phyloP scores from a whole-genome alignment of 1,284 basidiomycete genomes.

The Cystobasidium slooffiae region DNA sequence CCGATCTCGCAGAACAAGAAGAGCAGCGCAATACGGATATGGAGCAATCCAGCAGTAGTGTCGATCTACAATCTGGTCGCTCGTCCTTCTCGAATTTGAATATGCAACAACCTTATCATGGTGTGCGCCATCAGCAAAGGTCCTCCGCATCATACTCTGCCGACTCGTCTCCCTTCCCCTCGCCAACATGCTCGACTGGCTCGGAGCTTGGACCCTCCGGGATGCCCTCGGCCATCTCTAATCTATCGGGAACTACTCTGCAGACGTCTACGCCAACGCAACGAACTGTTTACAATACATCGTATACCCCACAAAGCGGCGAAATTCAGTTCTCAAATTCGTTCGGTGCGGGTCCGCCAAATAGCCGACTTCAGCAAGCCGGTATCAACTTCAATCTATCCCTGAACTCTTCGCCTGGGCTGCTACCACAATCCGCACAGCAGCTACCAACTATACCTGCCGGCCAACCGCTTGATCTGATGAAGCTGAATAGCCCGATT shows the following conservation, averaged over 20 bases:
- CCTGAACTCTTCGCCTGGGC: constrained; percentile 20
- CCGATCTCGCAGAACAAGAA: constrained; percentile 34
- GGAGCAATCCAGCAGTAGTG: constrained; percentile 6
- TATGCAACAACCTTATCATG: neutral
- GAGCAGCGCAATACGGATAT: neutral
- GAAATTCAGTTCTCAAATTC: neutral
- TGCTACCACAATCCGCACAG: neutral
- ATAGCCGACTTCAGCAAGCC: constrained; percentile 23
- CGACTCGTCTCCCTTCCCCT: constrained; percentile 25
- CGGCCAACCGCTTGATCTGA: constrained; percentile 1
- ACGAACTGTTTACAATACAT: neutral
- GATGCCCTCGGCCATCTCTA: neutral
- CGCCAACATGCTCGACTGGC: constrained; percentile 17
- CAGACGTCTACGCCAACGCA: constrained; percentile 27
- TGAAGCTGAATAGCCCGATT: neutral
- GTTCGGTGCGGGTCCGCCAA: neutral
- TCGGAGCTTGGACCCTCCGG: constrained; percentile 11
- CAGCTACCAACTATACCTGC: constrained; percentile 3
- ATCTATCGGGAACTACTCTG: neutral
- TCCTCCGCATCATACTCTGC: constrained; percentile 6
- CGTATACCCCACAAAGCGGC: constrained; percentile 13
- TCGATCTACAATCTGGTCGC: neutral
- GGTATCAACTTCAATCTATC: constrained; percentile 37
- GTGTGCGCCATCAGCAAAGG: neutral
- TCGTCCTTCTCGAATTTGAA: constrained; percentile 15